Conservation (phyloP, 1,284 basidiomycete genomes). For the Gymnopus androsaceus region DNA sequence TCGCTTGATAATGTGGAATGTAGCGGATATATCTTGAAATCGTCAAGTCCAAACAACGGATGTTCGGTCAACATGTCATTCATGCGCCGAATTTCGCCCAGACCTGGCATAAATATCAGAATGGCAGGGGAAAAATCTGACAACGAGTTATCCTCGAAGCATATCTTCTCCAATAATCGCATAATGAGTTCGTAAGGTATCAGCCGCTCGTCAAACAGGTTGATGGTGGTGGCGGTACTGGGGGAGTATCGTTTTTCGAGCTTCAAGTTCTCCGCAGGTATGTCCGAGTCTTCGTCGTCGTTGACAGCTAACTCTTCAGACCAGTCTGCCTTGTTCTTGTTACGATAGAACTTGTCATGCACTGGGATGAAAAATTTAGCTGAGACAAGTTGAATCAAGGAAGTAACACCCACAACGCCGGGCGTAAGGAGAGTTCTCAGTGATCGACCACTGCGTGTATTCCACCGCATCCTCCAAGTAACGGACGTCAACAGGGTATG, state of each 20-base stretch:
- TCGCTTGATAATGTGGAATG: slow-evolving; percentile 94
- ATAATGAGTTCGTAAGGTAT: slow-evolving; percentile 92
- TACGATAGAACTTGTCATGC: slow-evolving; percentile 68
- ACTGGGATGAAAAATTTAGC: slow-evolving; percentile 22
- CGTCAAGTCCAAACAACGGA: slow-evolving; percentile 65
- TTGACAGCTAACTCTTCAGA: slow-evolving; percentile 62
- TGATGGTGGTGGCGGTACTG: slow-evolving; percentile 79
- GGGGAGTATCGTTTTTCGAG: slow-evolving; percentile 73
- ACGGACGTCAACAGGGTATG: slow-evolving; percentile 89
- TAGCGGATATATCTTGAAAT: slow-evolving; percentile 86
- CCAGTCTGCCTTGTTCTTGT: slow-evolving; percentile 71
- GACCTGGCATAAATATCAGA: slow-evolving; percentile 92
- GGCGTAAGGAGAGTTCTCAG: slow-evolving; percentile 86
- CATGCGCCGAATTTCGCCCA: slow-evolving; percentile 89
- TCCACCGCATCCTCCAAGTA: slow-evolving; percentile 96
- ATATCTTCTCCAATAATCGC: slow-evolving; percentile 85
- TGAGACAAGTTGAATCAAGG: slow-evolving; percentile 6
- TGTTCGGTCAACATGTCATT: slow-evolving; percentile 85
- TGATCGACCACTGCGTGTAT: slow-evolving; percentile 81
- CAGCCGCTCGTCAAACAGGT: slow-evolving; percentile 85
- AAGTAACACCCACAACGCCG: slow-evolving; percentile 54
- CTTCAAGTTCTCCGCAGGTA: slow-evolving; percentile 50
- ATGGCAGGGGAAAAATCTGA: slow-evolving; percentile 76
- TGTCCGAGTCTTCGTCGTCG: slow-evolving; percentile 78
- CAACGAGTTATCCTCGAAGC: slow-evolving; percentile 65